Conservation (phyloP, 148 eudicot species). For the Rhododendron kiyosumense region DNA sequence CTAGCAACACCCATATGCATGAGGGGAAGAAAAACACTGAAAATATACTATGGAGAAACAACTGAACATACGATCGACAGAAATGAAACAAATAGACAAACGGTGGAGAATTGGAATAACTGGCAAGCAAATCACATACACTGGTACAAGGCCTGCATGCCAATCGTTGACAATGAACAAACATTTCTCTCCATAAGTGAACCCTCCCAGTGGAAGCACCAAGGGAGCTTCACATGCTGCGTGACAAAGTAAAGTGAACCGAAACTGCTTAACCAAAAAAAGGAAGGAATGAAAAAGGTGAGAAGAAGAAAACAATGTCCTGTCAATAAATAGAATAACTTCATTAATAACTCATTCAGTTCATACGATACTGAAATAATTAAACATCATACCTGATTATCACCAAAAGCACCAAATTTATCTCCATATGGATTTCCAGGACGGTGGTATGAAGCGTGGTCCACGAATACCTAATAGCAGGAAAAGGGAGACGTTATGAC, state of each 20-base stretch:
- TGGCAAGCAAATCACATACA: slow-evolving; percentile 46
- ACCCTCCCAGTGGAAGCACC: slow-evolving; percentile 95
- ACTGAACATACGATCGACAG: neutral
- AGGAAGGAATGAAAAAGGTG: neutral
- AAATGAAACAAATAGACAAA: neutral
- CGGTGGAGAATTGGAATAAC: neutral
- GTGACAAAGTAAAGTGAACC: slow-evolving; percentile 91
- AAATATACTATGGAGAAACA: neutral
- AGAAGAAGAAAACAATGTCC: neutral
- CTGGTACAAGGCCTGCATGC: slow-evolving; percentile 96
- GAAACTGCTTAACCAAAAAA: slow-evolving; percentile 56
- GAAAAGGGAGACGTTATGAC: neutral
- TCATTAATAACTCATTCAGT: neutral
- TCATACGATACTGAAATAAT: neutral
- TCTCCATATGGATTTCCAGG: slow-evolving; percentile 99
- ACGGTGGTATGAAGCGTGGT: slow-evolving; percentile 89
- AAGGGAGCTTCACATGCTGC: slow-evolving; percentile 99
- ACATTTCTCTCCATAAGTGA: slow-evolving; percentile 82
- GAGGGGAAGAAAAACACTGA: neutral
- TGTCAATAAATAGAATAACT: neutral
- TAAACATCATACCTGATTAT: slow-evolving; percentile 65
- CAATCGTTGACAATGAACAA: slow-evolving; percentile 94
- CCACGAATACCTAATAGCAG: slow-evolving; percentile 74
- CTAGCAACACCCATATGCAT: neutral
- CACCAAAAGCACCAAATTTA: slow-evolving; percentile 83